Evolutionary conservation across 2,329 filamentous ascomycete species (phyloP), one percentile per base, ranked within the genome.

Genomic region (Thermochaetoides dissita): DNA sequence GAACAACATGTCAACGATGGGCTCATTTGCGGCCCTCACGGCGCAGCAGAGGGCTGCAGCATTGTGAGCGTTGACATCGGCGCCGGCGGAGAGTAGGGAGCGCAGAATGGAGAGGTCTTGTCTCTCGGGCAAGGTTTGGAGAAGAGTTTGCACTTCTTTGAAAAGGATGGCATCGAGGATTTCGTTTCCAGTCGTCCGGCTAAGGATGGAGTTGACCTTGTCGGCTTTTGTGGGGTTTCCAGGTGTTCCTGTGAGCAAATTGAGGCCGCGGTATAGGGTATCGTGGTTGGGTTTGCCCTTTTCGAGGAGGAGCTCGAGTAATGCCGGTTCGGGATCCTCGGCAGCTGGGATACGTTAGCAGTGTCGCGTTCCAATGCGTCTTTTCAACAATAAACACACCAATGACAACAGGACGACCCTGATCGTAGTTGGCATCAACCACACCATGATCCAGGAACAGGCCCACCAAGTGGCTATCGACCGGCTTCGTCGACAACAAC

Each of bases 41-140:
- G 72, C 71, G 41, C 61, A 60, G 40, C 69, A 68, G 0, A 79
- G 55, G 0, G 72, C 65, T 1, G 67, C 64, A 0, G 65, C 71
- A 28, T 72, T 67, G 43, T 66, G 63, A 1, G 63, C 60, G 47
- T 77, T 75, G n/a, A 74, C 59, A 37, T 76, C 67, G 2, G 73
- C 74, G 1, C 72, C 71, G 1, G 65, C 61, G 1, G 63, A 59
- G 1, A 79, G 52, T 0, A 78, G 61, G 1, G 63, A 56, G 42
- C 64, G 63, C 31, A 76, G 44, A 1, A 68, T 63, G 2, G 64
- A 59, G 6, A 71, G 54, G 1, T 62, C 62, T 4, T 65, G 63
- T 8, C 62, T 53, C 1, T 59, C 54, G 0, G 56, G 53, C 0
- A 56, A 58, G 3, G 59, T 57, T 41, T 64, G 57, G 8, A 70